A percentile compares a stretch with the other conserved stretches of the same genome.
Evolutionary conservation across 2,329 filamentous ascomycete genomes (phyloP).

Genomic region (Septoria linicola): DNA sequence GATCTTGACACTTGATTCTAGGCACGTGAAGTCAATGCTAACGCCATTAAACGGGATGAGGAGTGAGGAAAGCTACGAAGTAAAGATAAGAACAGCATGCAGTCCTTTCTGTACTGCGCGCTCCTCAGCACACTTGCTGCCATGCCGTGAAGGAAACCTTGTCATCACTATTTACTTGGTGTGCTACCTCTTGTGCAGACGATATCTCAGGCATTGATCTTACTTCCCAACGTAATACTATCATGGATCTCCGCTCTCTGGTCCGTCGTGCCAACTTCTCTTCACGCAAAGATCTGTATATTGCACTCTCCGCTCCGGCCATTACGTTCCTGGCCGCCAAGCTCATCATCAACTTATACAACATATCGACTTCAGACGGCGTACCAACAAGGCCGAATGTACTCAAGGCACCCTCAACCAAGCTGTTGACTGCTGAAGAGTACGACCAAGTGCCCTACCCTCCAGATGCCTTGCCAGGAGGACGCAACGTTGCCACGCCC

Average conservation of each 20-base stretch:
- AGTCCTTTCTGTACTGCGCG: conserved; percentile 3
- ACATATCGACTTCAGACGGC: conserved; percentile 11
- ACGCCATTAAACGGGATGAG: background rate
- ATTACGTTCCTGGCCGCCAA: conserved; percentile 21
- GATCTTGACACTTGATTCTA: background rate
- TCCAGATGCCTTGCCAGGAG: conserved; percentile 67
- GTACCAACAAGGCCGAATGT: conserved; percentile 12
- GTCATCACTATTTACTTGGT: background rate
- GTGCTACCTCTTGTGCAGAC: background rate
- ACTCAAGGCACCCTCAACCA: conserved; percentile 19
- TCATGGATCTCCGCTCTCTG: conserved; percentile 13
- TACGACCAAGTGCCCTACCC: conserved; percentile 57
- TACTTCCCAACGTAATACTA: background rate
- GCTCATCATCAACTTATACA: conserved; percentile 16
- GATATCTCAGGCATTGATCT: background rate
- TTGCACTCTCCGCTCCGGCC: conserved; percentile 27
- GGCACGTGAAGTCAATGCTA: background rate
- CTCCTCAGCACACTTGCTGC: conserved; percentile 6
- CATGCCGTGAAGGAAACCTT: conserved; percentile 9
- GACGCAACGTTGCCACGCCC: conserved; percentile 65
- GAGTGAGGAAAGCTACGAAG: background rate
- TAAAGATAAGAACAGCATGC: conserved; percentile 14
- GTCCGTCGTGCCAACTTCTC: conserved; percentile 6
- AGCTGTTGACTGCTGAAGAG: conserved; percentile 17
- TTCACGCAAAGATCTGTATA: conserved; percentile 24